These are phyloP conservation scores for Tetragonia tetragonoides DNA, from an alignment of 148 eudicot genomes.

Conservation along the genomic window DNA sequence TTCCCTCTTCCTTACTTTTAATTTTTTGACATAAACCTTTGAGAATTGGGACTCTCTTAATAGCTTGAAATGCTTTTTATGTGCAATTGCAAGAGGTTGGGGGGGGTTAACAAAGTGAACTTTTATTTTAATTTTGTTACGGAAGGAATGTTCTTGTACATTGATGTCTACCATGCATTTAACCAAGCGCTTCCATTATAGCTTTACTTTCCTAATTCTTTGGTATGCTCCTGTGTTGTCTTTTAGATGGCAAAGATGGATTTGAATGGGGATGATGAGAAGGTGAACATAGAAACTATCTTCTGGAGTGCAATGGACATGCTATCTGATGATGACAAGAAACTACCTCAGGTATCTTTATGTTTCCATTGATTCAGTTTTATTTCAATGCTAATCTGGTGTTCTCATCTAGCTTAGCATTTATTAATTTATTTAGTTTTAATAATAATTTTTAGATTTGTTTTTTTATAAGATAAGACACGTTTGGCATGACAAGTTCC, in stretches of 20 bases:
- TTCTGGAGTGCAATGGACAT: constrained; percentile 99
- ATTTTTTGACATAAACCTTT: too few species aligned
- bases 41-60: neutral
- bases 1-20: too few species aligned
- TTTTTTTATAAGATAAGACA: too few species aligned
- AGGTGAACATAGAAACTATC: constrained; percentile 74
- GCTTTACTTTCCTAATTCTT: neutral
- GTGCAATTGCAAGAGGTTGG: too few species aligned
- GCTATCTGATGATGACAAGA: constrained; percentile 97
- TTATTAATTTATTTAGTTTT: too few species aligned
- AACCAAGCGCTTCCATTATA: neutral
- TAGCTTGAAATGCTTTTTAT: too few species aligned
- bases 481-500: neutral
- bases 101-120: neutral
- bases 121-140: neutral
- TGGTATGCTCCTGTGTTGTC: constrained; percentile 10
- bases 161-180: constrained; percentile 1
- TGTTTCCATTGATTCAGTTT: constrained; percentile 8
- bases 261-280: constrained; percentile 87
- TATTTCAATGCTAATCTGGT: neutral
- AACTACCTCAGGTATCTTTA: constrained; percentile 79
- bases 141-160: neutral
- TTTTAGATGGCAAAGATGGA: constrained; percentile 98
- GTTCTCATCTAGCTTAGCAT: neutral
- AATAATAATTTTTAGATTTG: too few species aligned